phyloP scores from a whole-genome alignment of 1,284 basidiomycete genomes.

The Rhodofomes roseus region DNA sequence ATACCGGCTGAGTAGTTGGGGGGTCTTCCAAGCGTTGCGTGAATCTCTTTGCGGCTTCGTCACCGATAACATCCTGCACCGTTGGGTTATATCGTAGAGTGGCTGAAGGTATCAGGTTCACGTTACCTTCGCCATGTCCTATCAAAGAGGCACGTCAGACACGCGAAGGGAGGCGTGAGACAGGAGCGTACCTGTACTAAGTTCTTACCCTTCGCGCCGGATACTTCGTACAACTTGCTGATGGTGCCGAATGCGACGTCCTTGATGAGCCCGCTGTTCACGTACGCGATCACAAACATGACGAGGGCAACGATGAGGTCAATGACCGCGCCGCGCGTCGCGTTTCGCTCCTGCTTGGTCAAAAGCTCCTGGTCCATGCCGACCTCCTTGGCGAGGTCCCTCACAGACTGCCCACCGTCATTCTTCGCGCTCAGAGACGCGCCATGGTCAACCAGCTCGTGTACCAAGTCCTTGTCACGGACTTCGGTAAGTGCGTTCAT shows the following conservation, averaged over 20 bases:
- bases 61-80: too few species aligned
- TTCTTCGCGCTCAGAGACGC: neutral
- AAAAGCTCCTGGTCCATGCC: constrained; percentile 3
- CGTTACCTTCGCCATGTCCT: neutral
- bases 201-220: neutral
- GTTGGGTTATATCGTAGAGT: too few species aligned
- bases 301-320: constrained; percentile 2
- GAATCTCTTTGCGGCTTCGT: too few species aligned
- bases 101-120: too few species aligned
- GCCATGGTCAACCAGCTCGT: constrained; percentile 6
- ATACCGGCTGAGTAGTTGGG: too few species aligned
- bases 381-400: constrained; percentile 3
- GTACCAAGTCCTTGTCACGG: constrained; percentile 4
- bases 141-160: neutral
- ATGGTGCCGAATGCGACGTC: neutral
- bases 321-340: neutral
- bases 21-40: too few species aligned
- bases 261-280: neutral
- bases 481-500: constrained; percentile 8
- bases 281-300: neutral
- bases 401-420: neutral
- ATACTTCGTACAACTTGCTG: neutral
- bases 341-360: neutral
- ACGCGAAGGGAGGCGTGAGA: neutral
- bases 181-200: neutral